These are phyloP conservation scores for Coemansia javaensis DNA, from an alignment of 192 early-diverging fungal genomes.

Conservation along the genomic window DNA sequence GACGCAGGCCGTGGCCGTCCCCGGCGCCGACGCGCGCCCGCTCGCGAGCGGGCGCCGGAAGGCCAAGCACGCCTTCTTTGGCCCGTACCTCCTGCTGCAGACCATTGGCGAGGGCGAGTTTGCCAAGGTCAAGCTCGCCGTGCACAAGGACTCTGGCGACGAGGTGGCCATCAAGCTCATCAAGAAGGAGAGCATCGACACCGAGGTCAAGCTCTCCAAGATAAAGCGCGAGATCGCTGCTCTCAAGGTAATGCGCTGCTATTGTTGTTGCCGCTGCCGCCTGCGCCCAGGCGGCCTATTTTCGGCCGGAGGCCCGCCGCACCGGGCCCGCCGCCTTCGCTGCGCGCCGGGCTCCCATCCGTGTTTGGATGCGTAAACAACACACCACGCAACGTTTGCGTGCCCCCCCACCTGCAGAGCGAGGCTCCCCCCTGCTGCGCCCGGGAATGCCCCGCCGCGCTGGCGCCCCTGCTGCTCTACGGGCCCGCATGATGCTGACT, in stretches of 20 bases:
- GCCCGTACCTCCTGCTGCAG: constrained; percentile 91
- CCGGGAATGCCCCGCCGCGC: too few species aligned
- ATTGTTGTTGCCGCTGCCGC: constrained; percentile 1
- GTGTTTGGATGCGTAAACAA: too few species aligned
- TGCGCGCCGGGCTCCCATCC: too few species aligned
- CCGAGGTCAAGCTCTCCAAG: constrained; percentile 75
- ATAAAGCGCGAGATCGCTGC: constrained; percentile 94
- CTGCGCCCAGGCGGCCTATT: constrained; percentile 1
- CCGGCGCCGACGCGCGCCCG: constrained; percentile 35
- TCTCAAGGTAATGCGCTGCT: constrained; percentile 63
- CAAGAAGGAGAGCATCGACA: constrained; percentile 85
- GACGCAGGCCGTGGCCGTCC: constrained; percentile 51
- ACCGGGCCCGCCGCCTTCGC: too few species aligned
- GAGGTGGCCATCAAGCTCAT: constrained; percentile 95
- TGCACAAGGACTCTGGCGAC: constrained; percentile 69
- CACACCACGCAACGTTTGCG: too few species aligned
- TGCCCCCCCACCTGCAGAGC: too few species aligned
- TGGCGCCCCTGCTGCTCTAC: too few species aligned
- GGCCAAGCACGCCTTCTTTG: constrained; percentile 64
- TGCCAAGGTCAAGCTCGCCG: constrained; percentile 94
- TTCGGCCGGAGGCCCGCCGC: neutral
- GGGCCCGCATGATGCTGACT: too few species aligned
- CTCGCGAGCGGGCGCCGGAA: constrained; percentile 41
- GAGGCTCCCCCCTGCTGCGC: too few species aligned
- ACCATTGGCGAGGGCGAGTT: constrained; percentile 98